Evolutionary conservation across 2,329 filamentous ascomycete species (phyloP).

Genomic region (Diaporthe citriasiana): DNA sequence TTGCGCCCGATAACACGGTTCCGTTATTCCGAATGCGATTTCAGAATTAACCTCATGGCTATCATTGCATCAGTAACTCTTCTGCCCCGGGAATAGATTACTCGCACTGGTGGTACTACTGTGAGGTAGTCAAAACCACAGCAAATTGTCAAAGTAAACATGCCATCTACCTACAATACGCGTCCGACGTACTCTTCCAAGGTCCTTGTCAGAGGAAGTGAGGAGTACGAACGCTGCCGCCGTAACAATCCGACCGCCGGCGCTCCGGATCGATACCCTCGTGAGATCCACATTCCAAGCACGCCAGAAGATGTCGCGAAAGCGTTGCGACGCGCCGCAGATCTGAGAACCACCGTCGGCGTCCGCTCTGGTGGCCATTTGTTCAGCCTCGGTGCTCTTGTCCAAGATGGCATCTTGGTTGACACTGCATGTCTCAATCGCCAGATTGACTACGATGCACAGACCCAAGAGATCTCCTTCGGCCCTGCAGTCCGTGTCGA

Average conservation of each 20-base stretch:
- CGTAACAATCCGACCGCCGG: background rate
- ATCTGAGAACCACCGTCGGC: background rate
- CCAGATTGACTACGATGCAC: background rate
- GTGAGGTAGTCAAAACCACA: too few species aligned
- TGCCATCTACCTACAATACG: background rate
- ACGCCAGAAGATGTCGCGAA: background rate
- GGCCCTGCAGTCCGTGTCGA: background rate
- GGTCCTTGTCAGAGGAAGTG: background rate
- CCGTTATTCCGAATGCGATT: too few species aligned
- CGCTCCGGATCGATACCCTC: background rate
- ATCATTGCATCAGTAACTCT: too few species aligned
- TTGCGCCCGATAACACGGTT: too few species aligned
- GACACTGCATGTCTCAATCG: background rate
- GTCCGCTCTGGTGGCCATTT: background rate
- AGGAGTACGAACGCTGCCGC: background rate
- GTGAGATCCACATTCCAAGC: background rate
- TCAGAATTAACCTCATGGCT: too few species aligned
- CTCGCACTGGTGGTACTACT: too few species aligned
- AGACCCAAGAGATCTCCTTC: slow-evolving; percentile 4
- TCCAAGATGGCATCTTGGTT: background rate
- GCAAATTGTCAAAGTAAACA: background rate
- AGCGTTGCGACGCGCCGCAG: background rate
- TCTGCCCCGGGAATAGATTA: too few species aligned
- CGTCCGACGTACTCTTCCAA: background rate
- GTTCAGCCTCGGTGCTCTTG: background rate